Base-by-base conservation (phyloP, 805 yeast genomes). In the Komagataella ulmi region DNA sequence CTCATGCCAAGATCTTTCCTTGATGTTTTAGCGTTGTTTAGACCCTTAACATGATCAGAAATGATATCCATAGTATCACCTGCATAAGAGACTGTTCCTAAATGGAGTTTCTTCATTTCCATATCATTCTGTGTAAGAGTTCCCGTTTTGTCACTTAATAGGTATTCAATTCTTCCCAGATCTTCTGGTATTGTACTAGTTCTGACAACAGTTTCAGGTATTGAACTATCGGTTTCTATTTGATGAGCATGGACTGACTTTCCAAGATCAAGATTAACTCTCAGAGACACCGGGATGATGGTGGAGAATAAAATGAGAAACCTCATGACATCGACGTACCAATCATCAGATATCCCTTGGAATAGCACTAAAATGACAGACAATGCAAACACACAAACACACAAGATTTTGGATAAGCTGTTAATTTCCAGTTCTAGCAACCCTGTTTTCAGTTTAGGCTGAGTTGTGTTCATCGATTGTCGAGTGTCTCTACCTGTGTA, bases 181-280 rank as follows among this genome's bases (percentile, higher is more conserved):
- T 93, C 99, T 66, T 93, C 99, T 1, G 99, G 99, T 47, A 93
- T 93, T 0, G 99, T 95, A 52, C 97, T 88, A 1, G 99, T 93
- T 62, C 99, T 80, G 3, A 95, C 99, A 50, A 95, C 80, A 0
- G 98, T 90, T 6, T 82, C 88, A 2, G 88, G 83, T 17, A 93
- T 93, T 3, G 81, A 74, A 14, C 63, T 56, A 64, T 93, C 99
- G 55, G 87, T 89, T 64, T 93, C 95, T 55, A 95, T 93, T 64
- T 93, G 97, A 54, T 87, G 81, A 1, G 98, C 97, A 62, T 93
- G 93, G 1, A 93, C 97, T 0, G 96, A 83, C 65, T 93, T 93
- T 7, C 97, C 99, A 61, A 93, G 76, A 65, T 93, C 99, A 45
- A 93, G 71, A 64, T 93, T 93, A 45, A 93, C 99, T 59, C 99